Evolutionary conservation across 805 yeast species (phyloP).

Genomic region (Lachancea waltii): DNA sequence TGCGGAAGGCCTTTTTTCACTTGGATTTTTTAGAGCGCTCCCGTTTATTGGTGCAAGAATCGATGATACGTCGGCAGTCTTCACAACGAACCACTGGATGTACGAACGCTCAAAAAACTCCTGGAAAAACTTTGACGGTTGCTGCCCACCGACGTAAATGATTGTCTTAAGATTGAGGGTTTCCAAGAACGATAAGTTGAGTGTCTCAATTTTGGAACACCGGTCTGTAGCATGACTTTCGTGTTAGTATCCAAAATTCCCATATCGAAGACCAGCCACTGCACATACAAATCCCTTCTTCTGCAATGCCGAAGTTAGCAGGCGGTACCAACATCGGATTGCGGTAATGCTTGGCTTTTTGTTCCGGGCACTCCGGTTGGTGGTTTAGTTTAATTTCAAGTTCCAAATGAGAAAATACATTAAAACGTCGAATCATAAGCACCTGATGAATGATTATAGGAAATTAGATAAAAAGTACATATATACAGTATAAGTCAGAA

Average conservation of each 20-base stretch:
- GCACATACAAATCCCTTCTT: slow-evolving; percentile 70
- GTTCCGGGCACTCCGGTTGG: no score
- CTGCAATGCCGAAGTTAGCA: slow-evolving; percentile 85
- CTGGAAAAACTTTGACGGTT: slow-evolving; percentile 66
- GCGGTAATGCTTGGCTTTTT: not conserved
- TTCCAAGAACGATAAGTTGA: slow-evolving; percentile 69
- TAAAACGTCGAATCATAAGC: no score
- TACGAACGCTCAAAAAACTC: slow-evolving; percentile 54
- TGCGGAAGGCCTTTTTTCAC: slow-evolving; percentile 5
- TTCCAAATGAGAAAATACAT: no score
- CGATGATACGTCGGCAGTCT: slow-evolving; percentile 28
- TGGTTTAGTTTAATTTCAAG: no score
- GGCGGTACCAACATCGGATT: slow-evolving; percentile 81
- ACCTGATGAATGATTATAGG: no score
- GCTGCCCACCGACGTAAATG: slow-evolving; percentile 75
- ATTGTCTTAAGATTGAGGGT: slow-evolving; percentile 65
- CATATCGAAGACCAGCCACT: slow-evolving; percentile 13
- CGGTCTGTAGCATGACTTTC: slow-evolving; percentile 42
- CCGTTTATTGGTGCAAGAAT: slow-evolving; percentile 18
- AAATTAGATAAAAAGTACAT: no score
- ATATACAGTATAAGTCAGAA: no score
- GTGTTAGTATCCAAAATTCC: not conserved
- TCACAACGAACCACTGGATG: slow-evolving; percentile 41
- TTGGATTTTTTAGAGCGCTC: slow-evolving; percentile 5
- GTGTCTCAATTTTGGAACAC: slow-evolving; percentile 70